Base-by-base conservation (phyloP, 1,284 basidiomycete species). In the Veloboletus limbatus region DNA sequence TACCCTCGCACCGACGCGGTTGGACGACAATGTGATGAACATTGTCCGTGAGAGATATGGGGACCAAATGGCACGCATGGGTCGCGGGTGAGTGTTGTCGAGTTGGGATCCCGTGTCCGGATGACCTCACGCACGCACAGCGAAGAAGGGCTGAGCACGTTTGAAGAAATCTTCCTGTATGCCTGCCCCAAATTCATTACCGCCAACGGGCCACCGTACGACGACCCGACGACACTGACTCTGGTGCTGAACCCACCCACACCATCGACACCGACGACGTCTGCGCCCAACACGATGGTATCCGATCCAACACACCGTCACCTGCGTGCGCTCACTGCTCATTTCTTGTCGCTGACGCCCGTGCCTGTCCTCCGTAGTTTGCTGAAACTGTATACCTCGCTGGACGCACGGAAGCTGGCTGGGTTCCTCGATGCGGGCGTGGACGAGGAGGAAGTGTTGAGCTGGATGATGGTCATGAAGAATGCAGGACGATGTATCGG, bases 401-500 rank as follows among this genome's bases (percentile, higher is more conserved):
- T 99, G 39, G 94, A 93, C 51, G 87, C 94, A 8, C 81, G 81
- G 62, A 98, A 97, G 72, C 79, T 99, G 26, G 88, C 96, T 2
- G 84, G 83, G 52, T 96, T 98, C 78, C 74, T 97, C 40, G 87
- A 88, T 54, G 79, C 82, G 13, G 65, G 62, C 0, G 60, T 65
- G 18, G 90, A 92, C 57, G 94, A 98, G 70, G 95, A 98, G 65
- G 89, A 93, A 65, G 85, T 97, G 57, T 78, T 98, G 45, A 89
- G 96, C 72, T 91, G 95, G 77, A 81, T 98, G 78, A 97, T 98
- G 92, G 86, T 94, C 37, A 82, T 97, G 73, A 98, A 99, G 74
- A 85, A 88, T 54, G 83, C 85, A 2, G 91, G 88, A 57, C 80
- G 89, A 63, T 83, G 79, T 47, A 73, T 90, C 49, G 81, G 84